Evolutionary conservation across 2,329 filamentous ascomycete species (phyloP), one percentile per base, ranked within the genome.

Genomic region (Didymosphaeria variabile): DNA sequence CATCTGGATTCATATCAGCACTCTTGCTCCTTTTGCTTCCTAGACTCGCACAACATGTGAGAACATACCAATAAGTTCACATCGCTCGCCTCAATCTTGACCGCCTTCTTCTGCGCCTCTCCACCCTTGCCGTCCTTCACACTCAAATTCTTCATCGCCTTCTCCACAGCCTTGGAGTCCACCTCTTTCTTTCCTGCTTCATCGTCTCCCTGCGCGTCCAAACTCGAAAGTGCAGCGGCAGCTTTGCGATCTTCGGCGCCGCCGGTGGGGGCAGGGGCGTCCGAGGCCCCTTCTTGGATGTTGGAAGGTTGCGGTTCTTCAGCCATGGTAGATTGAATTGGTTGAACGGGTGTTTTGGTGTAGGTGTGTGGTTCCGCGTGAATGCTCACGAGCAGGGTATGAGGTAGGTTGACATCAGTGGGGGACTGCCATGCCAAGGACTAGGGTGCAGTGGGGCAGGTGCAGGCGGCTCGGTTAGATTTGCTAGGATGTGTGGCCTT

Each of bases 171-270:
- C 62, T 90, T 90, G 55, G 87, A 81, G 75, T 93, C 90, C 67
- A 91, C 86, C 64, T 88, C 82, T 64, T 86, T 85, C 71, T 85
- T 84, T 50, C 81, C 78, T 2, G 79, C 72, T 19, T 78, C 72
- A 32, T 85, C 83, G 51, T 84, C 83, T 58, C 82, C 81, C 60
- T 81, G 82, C 40, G 79, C 76, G 74, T 92, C 90, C 67, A 94
- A 88, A 63, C 85, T 86, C 51, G 89, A 90, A 61, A 93, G 86
- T 32, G 91, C 91, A 7, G 88, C 89, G 44, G 90, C 90, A 49
- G 90, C 90, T 79, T 92, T 92, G 79, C 90, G 88, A 80, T 92
- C 90, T 79, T 93, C 90, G 72, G 90, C 90, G 79, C 89, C 90
- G 42, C 77, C 73, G 6, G 81, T 79, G 19, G 81, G 74, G 5